Base-by-base conservation (phyloP, 352 stramenopile genomes). In the Pythium myriotylum region DNA sequence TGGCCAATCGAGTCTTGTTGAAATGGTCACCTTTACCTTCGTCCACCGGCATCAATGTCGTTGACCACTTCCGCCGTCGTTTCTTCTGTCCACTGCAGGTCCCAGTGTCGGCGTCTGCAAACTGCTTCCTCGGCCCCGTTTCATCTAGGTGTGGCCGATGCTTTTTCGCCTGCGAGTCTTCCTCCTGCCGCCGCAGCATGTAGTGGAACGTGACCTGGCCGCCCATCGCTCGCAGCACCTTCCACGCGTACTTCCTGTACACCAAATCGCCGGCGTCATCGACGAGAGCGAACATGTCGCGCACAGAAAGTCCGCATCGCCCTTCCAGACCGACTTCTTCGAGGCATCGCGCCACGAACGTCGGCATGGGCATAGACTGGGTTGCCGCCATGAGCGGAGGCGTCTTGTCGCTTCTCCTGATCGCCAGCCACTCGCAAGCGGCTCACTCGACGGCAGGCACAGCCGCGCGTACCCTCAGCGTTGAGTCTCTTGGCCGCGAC, bases 281-380 rank as follows among this genome's bases (percentile, higher is more conserved):
- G 42, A 84, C 69, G 0, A 79, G 53, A 29, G 73, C 76, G 42
- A 93, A 91, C 45, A 93, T 63, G 26, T 79, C 75, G 32, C 73
- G 63, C 24, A 95, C 46, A 8, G 78, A 72, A 49, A 95, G 62
- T 0, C 86, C 86, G 24, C 80, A 91, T 39, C 84, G 80, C 12
- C 86, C 86, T 54, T 92, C 82, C 33, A 95, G 79, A 1, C 79
- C 82, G 47, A 92, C 87, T 47, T 91, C 84, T 62, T 95, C 86
- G 43, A 94, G 68, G 53, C 82, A 94, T 42, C 81, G 76, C 60
- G 84, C 82, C 52, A 92, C 64, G 50, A 92, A 91, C 60, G 77
- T 67, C 46, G 78, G 74, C 80, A 93, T 89, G 46, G 79, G 48
- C 49, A 70, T 59, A 35, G 54, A 10, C 20, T 73, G 69, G 26